A percentile compares a stretch with the other conserved stretches of the same genome.
Evolutionary conservation across 164 flowering plant genomes (phyloP).

Genomic region (Stephania japonica): DNA sequence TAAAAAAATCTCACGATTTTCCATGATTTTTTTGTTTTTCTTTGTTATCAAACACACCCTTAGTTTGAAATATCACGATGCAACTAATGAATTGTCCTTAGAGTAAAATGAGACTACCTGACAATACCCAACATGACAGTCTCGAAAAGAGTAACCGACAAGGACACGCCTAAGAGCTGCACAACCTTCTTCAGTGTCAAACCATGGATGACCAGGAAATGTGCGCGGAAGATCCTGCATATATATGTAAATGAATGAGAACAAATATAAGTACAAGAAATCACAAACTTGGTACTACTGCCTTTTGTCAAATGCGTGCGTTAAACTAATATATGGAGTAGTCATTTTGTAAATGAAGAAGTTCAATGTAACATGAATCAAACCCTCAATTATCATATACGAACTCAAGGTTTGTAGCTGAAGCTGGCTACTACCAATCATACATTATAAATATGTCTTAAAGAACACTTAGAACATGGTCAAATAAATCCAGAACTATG

Average conservation of each 20-base stretch:
- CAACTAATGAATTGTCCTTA: background rate
- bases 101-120: slow-evolving; percentile 41
- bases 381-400: background rate
- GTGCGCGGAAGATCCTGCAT: slow-evolving; percentile 88
- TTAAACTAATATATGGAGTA: background rate
- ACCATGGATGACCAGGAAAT: slow-evolving; percentile 97
- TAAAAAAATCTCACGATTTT: no score
- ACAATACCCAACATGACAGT: slow-evolving; percentile 95
- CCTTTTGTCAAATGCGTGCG: background rate
- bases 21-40: no score
- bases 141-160: slow-evolving; percentile 91
- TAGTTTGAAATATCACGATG: background rate
- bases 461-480: background rate
- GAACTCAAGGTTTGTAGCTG: background rate
- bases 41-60: no score
- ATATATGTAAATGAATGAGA: slow-evolving; percentile 7
- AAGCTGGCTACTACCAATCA: background rate
- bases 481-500: no score
- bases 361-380: background rate
- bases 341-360: background rate
- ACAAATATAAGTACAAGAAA: background rate
- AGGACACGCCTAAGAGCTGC: slow-evolving; percentile 90
- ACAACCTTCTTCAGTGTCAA: slow-evolving; percentile 91
- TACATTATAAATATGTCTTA: no score
- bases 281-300: background rate